phyloP scores from a whole-genome alignment of 2,329 filamentous ascomycete genomes.

The Paraphoma sp. region DNA sequence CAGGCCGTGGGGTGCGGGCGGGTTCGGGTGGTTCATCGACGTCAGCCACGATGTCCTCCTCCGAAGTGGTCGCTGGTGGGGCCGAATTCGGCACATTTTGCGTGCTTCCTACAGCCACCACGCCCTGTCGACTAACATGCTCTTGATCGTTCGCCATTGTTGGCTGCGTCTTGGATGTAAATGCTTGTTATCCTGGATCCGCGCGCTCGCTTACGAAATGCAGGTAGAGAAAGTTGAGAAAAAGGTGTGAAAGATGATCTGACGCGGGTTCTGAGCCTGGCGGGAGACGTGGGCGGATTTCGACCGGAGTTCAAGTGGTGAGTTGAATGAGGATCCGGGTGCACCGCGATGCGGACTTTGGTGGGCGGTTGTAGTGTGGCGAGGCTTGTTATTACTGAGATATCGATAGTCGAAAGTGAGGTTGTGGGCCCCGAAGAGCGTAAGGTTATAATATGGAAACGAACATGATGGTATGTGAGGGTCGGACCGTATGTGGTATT shows the following conservation, averaged over 20 bases:
- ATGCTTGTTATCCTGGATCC: background rate
- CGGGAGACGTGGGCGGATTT: background rate
- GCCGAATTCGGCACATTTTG: slow-evolving; percentile 33
- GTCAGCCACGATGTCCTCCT: slow-evolving; percentile 75
- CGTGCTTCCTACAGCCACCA: slow-evolving; percentile 38
- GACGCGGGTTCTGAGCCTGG: background rate
- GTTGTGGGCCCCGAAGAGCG: slow-evolving; percentile 45
- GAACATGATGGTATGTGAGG: slow-evolving; percentile 39
- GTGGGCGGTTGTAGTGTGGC: background rate
- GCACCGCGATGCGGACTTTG: background rate
- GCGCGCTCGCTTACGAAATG: slow-evolving; percentile 3
- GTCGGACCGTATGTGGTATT: slow-evolving; percentile 40
- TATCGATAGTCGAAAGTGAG: slow-evolving; percentile 18
- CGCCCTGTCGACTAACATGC: slow-evolving; percentile 27
- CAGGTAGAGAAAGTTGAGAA: background rate
- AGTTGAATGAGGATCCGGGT: background rate
- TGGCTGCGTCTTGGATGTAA: slow-evolving; percentile 1
- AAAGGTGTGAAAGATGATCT: background rate
- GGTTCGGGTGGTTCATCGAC: slow-evolving; percentile 88
- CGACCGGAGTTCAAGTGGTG: background rate
- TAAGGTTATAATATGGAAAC: slow-evolving; percentile 45
- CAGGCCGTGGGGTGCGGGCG: slow-evolving; percentile 56
- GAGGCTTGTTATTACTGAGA: slow-evolving; percentile 13
- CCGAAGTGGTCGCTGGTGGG: slow-evolving; percentile 39
- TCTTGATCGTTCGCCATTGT: slow-evolving; percentile 46